Base-by-base conservation (phyloP, 75 land plant genomes). In the Sequoia sempervirens region DNA sequence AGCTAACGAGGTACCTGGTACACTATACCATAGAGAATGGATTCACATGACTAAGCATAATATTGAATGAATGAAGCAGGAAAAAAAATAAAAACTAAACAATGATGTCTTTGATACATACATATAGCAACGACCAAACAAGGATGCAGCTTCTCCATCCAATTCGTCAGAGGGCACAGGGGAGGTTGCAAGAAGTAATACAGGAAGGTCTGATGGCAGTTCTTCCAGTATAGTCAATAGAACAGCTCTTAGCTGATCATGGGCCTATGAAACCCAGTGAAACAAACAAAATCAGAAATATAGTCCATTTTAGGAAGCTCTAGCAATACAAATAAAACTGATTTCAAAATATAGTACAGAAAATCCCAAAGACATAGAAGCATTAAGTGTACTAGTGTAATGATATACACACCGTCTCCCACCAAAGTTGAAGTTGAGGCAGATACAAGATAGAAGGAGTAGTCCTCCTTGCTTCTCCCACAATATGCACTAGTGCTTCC, bases 391-490 rank as follows among this genome's bases (percentile, higher is more conserved):
- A 70, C 50, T 41, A 78, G n/a, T 20, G 32, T n/a, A 26, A 78
- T 34, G 30, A 78, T 43, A 78, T n/a, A 78, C 80, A 20, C 86
- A 97, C 99, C 84, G 94, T 97, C n/a, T 97, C 98, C 99, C 99
- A 97, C 99, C 99, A 97, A 73, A 92, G 92, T 69, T 94, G 88
- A 43, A 96, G 91, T 82, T 97, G 98, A 46, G 99, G 99, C 83
- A 97, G 81, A 84, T 92, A 97, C 0, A 97, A 86, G 36, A 97
- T 88, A 45, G 96, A 92, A 40, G 99, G 99, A 26, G 96, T 91
- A 15, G 89, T 92, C 89, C 99, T 94, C 75, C 96, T 91, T 34
- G 99, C 98, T 86, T 97, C 99, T 80, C 98, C 91, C 86, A 97
- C 94, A 83, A 96, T 93, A 84, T 96, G 98, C 69, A 97, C 99